Percentiles rank a stretch among this genome's conserved stretches.
Conservation (phyloP, 108 stramenopile species). For the Hondaea fermentalgiana region DNA sequence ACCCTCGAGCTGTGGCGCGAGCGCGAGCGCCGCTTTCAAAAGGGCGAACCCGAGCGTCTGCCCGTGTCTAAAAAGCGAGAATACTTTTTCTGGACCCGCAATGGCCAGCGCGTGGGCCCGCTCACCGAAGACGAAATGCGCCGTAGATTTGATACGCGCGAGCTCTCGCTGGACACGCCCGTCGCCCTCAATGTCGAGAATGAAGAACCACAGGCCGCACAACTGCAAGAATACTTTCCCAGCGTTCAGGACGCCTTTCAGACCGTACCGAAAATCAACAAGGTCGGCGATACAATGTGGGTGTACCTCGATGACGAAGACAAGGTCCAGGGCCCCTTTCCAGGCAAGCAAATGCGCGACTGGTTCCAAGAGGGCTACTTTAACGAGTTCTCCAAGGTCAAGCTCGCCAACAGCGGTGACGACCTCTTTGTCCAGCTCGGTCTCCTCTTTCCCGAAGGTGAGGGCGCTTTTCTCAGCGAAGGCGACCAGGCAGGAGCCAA, state of each 20-base stretch:
- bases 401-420: slow-evolving; percentile 60
- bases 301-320: slow-evolving; percentile 40
- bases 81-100: slow-evolving; percentile 10
- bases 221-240: not conserved
- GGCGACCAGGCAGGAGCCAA: not conserved
- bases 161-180: slow-evolving; percentile 7
- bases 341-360: slow-evolving; percentile 85
- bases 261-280: not conserved
- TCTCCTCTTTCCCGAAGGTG: not conserved
- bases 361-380: slow-evolving; percentile 97
- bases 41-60: slow-evolving; percentile 12
- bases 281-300: slow-evolving; percentile 23
- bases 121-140: slow-evolving; percentile 6
- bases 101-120: not conserved
- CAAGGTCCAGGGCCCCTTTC: slow-evolving; percentile 76
- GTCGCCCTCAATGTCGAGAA: not conserved
- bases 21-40: slow-evolving; percentile 1
- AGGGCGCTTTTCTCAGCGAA: not conserved
- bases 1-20: slow-evolving; percentile 11
- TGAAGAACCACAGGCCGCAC: not conserved
- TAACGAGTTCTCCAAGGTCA: slow-evolving; percentile 66
- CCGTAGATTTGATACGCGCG: not conserved
- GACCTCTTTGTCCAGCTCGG: slow-evolving; percentile 67
- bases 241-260: not conserved
- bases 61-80: not conserved